Base-by-base conservation (phyloP, 2,329 filamentous ascomycete species). In the Lasiodiplodia sp. region DNA sequence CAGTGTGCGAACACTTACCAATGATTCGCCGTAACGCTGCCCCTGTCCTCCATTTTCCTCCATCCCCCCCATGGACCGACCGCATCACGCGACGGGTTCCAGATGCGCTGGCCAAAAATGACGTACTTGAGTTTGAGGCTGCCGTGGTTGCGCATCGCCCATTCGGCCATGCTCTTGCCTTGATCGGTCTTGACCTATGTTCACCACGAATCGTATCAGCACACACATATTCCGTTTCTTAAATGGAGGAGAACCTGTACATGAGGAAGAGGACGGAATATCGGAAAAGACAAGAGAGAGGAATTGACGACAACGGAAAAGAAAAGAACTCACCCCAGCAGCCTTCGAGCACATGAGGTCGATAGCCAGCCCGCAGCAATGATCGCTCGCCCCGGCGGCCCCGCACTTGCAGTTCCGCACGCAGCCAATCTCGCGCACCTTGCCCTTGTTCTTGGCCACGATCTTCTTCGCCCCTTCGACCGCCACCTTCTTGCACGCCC, bases 401-500 rank as follows among this genome's bases (percentile, higher is more conserved):
- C 40, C 40, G 40, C 40, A 44, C 16, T 44, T 18, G 14, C 40
- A 44, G 16, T 44, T 18, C 16, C 40, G 16, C 40, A 44, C 40
- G 40, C 40, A 44, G 14, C 40, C 40, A 44, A 44, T 44, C 40
- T 44, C 40, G 14, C 40, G 16, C 40, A 44, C 40, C 40, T 44
- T 44, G 16, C 40, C 40, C 16, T 7, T 7, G 18, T 44, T 44
- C 40, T 8, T 18, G 16, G 16, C 16, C 16, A 44, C 40, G 18
- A 44, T 18, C 40, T 44, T 44, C 16, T 44, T 44, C 5, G 40
- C 40, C 40, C 40, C 40, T 8, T 53, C 21, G 8, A 53, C 51
- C 23, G 51, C 21, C 10, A 53, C 51, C 51, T 53, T 53, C 51
- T 16, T 25, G 51, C 51, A 53, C 51, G n/a, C 21, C 51, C 51